A percentile compares a stretch with the other conserved stretches of the same genome.
Evolutionary conservation across 2,329 filamentous ascomycete species (phyloP).

Genomic region (Elsinoe perseae): DNA sequence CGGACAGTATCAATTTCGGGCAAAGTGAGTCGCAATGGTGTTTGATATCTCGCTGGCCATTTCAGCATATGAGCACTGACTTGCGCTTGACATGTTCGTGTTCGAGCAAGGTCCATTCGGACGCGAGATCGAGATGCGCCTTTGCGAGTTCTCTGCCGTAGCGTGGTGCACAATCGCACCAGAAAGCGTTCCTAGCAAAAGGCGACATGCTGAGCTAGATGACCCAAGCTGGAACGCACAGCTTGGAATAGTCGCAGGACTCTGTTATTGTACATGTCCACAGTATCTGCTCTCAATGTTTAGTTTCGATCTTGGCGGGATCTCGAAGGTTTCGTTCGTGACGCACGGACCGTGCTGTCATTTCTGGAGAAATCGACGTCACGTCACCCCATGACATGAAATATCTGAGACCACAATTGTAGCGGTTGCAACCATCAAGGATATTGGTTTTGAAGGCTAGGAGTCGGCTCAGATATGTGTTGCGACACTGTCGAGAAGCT

Average conservation of each 20-base stretch:
- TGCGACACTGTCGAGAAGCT: neutral
- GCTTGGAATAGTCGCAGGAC: no score
- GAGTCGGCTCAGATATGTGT: neutral
- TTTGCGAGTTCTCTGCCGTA: neutral
- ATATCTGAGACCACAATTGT: neutral
- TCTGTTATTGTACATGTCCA: neutral
- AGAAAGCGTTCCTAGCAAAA: no score
- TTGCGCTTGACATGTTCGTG: neutral
- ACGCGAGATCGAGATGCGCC: neutral
- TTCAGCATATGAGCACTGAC: neutral
- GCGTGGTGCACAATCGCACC: no score
- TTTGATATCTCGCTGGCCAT: neutral
- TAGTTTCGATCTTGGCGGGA: neutral
- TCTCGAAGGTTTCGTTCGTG: neutral
- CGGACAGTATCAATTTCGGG: neutral
- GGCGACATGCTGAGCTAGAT: no score
- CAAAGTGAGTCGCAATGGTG: neutral
- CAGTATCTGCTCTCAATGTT: no score
- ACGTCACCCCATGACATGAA: neutral
- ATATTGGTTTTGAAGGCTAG: neutral
- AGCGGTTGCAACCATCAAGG: neutral
- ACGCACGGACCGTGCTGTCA: conserved; percentile 4
- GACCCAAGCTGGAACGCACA: no score
- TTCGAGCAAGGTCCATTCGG: neutral
- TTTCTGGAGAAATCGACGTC: conserved; percentile 8